A percentile compares a stretch with the other conserved stretches of the same genome.
phyloP scores from a whole-genome alignment of 2,329 filamentous ascomycete genomes.

The Epichloe gansuensis region DNA sequence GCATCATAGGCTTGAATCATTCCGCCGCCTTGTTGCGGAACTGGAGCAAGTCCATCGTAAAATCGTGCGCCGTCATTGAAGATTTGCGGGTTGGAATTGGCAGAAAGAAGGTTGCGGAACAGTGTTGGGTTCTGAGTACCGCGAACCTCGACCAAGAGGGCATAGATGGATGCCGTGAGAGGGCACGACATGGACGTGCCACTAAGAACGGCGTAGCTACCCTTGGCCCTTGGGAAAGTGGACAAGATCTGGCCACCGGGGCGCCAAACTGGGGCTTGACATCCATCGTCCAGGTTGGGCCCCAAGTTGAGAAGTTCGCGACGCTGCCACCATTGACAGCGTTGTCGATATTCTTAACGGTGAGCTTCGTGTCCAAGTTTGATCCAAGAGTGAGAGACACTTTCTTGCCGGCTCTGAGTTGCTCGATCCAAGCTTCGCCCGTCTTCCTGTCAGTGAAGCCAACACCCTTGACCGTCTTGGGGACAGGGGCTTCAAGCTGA shows the following conservation, averaged over 20 bases:
- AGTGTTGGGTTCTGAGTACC: constrained; percentile 30
- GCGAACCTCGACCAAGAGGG: constrained; percentile 29
- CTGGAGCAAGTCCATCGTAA: constrained; percentile 30
- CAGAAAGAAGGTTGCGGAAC: constrained; percentile 30
- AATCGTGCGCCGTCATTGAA: constrained; percentile 27
- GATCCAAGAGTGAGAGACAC: constrained; percentile 26
- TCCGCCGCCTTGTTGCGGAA: constrained; percentile 40
- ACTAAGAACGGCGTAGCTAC: constrained; percentile 27
- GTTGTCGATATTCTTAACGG: neutral
- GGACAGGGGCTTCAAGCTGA: no score
- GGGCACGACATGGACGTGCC: constrained; percentile 38
- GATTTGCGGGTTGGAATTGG: constrained; percentile 26
- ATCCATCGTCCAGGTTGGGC: constrained; percentile 27
- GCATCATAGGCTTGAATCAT: constrained; percentile 39
- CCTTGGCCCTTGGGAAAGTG: constrained; percentile 28
- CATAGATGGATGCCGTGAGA: constrained; percentile 25
- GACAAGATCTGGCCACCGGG: constrained; percentile 31
- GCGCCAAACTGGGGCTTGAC: constrained; percentile 28
- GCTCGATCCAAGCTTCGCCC: constrained; percentile 25
- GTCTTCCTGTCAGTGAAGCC: no score
- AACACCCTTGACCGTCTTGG: no score
- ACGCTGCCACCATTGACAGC: constrained; percentile 1
- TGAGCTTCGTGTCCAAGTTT: constrained; percentile 9
- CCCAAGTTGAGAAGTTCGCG: constrained; percentile 22
- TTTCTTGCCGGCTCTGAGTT: constrained; percentile 25